Evolutionary conservation across 2,329 filamentous ascomycete species (phyloP).

Genomic region (Lachnellula suecica): DNA sequence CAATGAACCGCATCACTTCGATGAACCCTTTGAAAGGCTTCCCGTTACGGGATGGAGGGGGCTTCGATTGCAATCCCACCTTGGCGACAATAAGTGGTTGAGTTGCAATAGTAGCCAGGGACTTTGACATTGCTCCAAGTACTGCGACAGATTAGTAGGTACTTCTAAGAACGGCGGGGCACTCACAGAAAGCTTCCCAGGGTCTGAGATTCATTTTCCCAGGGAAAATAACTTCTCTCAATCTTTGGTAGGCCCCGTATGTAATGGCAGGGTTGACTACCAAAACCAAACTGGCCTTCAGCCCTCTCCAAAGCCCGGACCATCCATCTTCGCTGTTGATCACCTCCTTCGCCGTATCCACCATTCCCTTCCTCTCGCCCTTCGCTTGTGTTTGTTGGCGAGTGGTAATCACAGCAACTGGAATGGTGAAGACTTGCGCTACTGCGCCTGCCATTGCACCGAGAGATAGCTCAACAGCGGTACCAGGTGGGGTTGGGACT

Average conservation of each 20-base stretch:
- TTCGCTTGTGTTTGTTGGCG: constrained; percentile 92
- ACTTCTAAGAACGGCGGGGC: not conserved
- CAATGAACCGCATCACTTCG: constrained; percentile 93
- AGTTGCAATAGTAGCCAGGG: constrained; percentile 85
- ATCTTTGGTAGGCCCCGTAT: constrained; percentile 91
- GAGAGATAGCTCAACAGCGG: constrained; percentile 76
- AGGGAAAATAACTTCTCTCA: constrained; percentile 76
- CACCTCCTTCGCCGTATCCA: constrained; percentile 87
- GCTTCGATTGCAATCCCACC: constrained; percentile 91
- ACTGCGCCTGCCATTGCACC: constrained; percentile 87
- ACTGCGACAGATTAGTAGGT: constrained; percentile 49
- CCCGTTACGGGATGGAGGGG: constrained; percentile 78
- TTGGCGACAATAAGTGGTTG: constrained; percentile 98
- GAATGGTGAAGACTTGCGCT: constrained; percentile 94
- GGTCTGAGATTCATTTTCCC: constrained; percentile 73
- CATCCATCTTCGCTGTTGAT: constrained; percentile 87
- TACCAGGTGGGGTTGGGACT: constrained; percentile 66
- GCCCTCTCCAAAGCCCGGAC: constrained; percentile 85
- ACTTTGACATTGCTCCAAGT: constrained; percentile 89
- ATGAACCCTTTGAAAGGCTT: constrained; percentile 92
- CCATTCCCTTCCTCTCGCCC: constrained; percentile 77
- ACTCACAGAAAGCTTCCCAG: constrained; percentile 88
- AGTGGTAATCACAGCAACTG: constrained; percentile 92
- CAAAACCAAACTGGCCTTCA: constrained; percentile 93
- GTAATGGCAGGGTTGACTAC: constrained; percentile 97